Evolutionary conservation across 257 asterid species (phyloP).

Genomic region (Fraxinus americana): DNA sequence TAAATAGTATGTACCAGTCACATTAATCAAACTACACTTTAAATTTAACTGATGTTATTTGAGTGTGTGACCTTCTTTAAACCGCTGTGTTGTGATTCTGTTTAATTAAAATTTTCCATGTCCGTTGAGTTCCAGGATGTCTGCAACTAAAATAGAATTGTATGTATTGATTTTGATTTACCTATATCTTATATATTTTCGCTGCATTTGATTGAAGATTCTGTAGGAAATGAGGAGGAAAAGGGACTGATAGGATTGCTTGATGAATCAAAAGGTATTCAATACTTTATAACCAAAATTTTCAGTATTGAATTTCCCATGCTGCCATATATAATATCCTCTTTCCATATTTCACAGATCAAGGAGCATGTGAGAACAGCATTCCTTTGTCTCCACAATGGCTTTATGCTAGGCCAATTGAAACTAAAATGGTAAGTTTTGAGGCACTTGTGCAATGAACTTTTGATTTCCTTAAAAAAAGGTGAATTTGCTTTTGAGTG

Average conservation of each 20-base stretch:
- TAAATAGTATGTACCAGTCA: neutral
- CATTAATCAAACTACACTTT: slow-evolving; percentile 14
- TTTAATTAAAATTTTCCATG: neutral
- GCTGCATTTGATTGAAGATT: slow-evolving; percentile 31
- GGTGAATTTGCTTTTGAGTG: neutral
- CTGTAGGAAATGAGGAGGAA: slow-evolving; percentile 76
- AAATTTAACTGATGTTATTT: too few relatives aligned
- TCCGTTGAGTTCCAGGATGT: slow-evolving; percentile 3
- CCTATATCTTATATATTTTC: slow-evolving; percentile 15
- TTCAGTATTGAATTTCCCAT: neutral
- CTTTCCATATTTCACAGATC: slow-evolving; percentile 55
- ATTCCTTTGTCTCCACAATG: slow-evolving; percentile 98
- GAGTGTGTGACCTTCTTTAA: neutral
- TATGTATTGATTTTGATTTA: slow-evolving; percentile 6
- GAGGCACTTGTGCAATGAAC: neutral
- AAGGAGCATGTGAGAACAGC: slow-evolving; percentile 63
- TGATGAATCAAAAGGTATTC: slow-evolving; percentile 82
- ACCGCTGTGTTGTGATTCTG: slow-evolving; percentile 17
- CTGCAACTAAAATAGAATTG: neutral
- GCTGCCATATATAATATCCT: neutral
- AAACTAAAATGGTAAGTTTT: slow-evolving; percentile 64
- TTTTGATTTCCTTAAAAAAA: neutral
- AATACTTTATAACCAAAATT: slow-evolving; percentile 13
- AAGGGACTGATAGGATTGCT: slow-evolving; percentile 57
- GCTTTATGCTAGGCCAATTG: slow-evolving; percentile 86